Conservation (phyloP, 1,284 basidiomycete genomes). For the Sporisorium graminicola region DNA sequence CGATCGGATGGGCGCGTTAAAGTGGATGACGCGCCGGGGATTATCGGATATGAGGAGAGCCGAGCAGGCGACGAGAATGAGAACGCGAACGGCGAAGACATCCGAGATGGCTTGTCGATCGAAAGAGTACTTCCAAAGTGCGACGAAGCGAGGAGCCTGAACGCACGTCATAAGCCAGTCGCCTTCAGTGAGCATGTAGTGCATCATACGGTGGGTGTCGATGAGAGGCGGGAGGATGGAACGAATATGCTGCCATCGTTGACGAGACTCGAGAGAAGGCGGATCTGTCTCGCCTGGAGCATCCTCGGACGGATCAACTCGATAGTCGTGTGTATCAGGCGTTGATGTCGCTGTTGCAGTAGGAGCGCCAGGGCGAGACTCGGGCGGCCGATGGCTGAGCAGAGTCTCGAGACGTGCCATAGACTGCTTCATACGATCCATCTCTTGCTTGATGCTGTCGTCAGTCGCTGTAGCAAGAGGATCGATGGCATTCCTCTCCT, state of each 20-base stretch:
- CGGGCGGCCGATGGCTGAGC: slow-evolving; percentile 3
- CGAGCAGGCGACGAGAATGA: slow-evolving; percentile 18
- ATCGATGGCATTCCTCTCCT: neutral
- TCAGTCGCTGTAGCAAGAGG: neutral
- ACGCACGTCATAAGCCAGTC: slow-evolving; percentile 31
- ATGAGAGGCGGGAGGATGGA: slow-evolving; percentile 26
- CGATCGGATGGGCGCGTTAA: slow-evolving; percentile 24
- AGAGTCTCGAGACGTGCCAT: slow-evolving; percentile 28
- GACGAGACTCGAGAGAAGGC: slow-evolving; percentile 14
- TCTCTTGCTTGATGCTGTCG: slow-evolving; percentile 12
- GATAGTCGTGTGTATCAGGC: slow-evolving; percentile 3
- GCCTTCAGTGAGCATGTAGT: slow-evolving; percentile 28
- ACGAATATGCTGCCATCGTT: slow-evolving; percentile 30
- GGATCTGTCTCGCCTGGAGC: slow-evolving; percentile 17
- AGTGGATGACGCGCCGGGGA: slow-evolving; percentile 21
- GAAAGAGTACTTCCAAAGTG: slow-evolving; percentile 28
- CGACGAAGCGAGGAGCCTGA: slow-evolving; percentile 27
- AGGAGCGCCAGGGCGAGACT: neutral
- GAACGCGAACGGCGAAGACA: slow-evolving; percentile 26
- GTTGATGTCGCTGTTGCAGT: neutral
- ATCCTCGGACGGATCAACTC: slow-evolving; percentile 9
- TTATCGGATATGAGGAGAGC: slow-evolving; percentile 34
- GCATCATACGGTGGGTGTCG: slow-evolving; percentile 38
- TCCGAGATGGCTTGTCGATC: slow-evolving; percentile 32
- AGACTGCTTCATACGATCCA: slow-evolving; percentile 26